Conservation (phyloP, 345 rosid genomes). For the Anacardium occidentale region DNA sequence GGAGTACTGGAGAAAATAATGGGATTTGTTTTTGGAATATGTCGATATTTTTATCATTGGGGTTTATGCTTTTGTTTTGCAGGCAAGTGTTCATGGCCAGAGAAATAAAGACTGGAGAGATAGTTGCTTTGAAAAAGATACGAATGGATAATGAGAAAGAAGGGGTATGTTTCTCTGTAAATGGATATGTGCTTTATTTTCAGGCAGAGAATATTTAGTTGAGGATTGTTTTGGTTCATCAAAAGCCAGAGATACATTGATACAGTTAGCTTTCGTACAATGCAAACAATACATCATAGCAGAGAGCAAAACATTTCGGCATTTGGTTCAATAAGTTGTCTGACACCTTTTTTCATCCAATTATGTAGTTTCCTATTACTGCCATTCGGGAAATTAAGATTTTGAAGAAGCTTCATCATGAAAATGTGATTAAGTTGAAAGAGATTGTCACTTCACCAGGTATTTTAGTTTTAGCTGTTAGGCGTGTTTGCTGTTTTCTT, state of each 20-base stretch:
- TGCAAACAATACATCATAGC: too few relatives aligned
- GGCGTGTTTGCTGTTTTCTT: neutral
- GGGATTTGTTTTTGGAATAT: neutral
- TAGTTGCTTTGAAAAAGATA: conserved; percentile 90
- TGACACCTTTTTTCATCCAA: neutral
- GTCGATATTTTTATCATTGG: neutral
- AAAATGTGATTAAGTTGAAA: conserved; percentile 47
- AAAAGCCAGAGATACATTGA: neutral
- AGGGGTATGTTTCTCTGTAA: conserved; percentile 52
- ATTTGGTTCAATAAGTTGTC: conserved; percentile 1
- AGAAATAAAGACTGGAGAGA: conserved; percentile 85
- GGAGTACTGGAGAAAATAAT: neutral
- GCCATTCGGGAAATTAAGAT: conserved; percentile 54
- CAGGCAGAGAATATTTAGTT: neutral
- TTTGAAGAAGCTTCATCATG: conserved; percentile 55
- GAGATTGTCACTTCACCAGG: conserved; percentile 57
- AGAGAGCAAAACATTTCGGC: neutral
- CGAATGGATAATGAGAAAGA: conserved; percentile 99
- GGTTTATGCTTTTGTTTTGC: conserved; percentile 26
- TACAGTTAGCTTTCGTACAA: neutral
- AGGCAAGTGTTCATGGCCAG: conserved; percentile 97
- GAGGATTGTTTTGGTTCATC: neutral
- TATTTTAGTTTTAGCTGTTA: conserved; percentile 22
- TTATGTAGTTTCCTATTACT: conserved; percentile 51
- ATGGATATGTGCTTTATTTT: neutral